These are phyloP conservation scores for Chlorella sorokiniana DNA, from an alignment of 139 green algal species.

Conservation along the genomic window DNA sequence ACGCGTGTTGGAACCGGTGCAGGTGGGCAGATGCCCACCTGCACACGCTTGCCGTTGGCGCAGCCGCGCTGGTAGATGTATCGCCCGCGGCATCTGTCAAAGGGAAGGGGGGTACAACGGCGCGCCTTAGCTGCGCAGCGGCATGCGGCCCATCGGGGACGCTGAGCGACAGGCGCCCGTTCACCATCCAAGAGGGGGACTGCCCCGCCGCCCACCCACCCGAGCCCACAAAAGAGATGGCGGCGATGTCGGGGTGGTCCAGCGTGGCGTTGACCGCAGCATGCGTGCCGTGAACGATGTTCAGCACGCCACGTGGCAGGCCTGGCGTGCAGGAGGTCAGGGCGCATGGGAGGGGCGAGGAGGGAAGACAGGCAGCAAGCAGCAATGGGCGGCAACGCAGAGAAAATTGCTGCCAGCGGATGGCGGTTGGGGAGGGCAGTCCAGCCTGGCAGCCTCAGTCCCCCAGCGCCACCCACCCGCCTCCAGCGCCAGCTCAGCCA, in stretches of 20 bases:
- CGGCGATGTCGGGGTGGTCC: conserved; percentile 91
- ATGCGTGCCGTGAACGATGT: conserved; percentile 85
- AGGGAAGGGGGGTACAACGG: background rate
- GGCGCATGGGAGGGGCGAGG: background rate
- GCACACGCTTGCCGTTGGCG: conserved; percentile 89
- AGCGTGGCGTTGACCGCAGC: conserved; percentile 89
- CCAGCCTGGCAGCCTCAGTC: background rate
- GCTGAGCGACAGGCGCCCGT: no score
- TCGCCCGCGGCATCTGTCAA: conserved; percentile 61
- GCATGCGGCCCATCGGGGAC: no score
- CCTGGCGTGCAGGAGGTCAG: background rate
- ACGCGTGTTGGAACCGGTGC: background rate
- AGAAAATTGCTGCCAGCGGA: background rate
- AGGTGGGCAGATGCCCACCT: conserved; percentile 48
- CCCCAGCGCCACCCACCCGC: conserved; percentile 51
- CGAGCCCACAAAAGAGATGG: conserved; percentile 95
- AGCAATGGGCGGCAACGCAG: background rate
- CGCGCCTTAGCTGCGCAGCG: background rate
- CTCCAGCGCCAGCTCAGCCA: conserved; percentile 82
- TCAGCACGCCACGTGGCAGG: conserved; percentile 51
- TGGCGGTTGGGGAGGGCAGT: background rate
- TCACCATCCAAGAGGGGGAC: background rate
- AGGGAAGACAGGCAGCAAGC: background rate
- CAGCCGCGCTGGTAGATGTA: conserved; percentile 86
- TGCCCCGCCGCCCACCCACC: background rate